phyloP scores from a whole-genome alignment of 768 basidiomycete species.

The Peribolospora kevripleyi region DNA sequence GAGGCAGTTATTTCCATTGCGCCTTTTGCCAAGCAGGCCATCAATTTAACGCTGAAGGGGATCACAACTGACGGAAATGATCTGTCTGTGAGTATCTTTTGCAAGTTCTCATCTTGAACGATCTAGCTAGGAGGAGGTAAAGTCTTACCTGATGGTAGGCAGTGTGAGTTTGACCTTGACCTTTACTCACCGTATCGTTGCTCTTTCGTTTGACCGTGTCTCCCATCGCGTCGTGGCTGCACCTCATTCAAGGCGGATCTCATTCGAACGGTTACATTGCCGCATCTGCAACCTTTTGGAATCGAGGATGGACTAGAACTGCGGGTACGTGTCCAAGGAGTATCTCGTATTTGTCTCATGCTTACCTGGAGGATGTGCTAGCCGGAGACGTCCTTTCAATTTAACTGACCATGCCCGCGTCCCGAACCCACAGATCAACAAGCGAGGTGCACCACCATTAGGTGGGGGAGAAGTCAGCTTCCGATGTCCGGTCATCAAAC shows the following conservation, averaged over 20 bases:
- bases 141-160: slow-evolving; percentile 6
- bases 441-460: slow-evolving; percentile 65
- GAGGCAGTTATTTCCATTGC: slow-evolving; percentile 76
- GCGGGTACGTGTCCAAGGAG: slow-evolving; percentile 28
- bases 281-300: slow-evolving; percentile 72
- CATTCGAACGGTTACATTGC: slow-evolving; percentile 67
- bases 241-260: slow-evolving; percentile 44
- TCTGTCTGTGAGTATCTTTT: slow-evolving; percentile 41
- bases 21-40: slow-evolving; percentile 68
- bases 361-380: neutral
- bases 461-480: slow-evolving; percentile 91
- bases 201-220: slow-evolving; percentile 13
- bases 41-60: slow-evolving; percentile 58
- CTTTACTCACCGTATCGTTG: slow-evolving; percentile 3
- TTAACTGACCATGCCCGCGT: neutral
- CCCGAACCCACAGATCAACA: slow-evolving; percentile 45
- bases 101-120: neutral
- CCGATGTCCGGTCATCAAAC: slow-evolving; percentile 71
- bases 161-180: slow-evolving; percentile 1
- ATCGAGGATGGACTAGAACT: slow-evolving; percentile 75
- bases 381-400: too few relatives aligned
- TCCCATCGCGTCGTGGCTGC: neutral
- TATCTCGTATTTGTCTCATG: neutral
- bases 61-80: slow-evolving; percentile 83
- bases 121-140: neutral